Evolutionary conservation across 768 basidiomycete genomes (phyloP), one percentile per base, ranked within the genome.

Genomic region (Chalciporus chontae): DNA sequence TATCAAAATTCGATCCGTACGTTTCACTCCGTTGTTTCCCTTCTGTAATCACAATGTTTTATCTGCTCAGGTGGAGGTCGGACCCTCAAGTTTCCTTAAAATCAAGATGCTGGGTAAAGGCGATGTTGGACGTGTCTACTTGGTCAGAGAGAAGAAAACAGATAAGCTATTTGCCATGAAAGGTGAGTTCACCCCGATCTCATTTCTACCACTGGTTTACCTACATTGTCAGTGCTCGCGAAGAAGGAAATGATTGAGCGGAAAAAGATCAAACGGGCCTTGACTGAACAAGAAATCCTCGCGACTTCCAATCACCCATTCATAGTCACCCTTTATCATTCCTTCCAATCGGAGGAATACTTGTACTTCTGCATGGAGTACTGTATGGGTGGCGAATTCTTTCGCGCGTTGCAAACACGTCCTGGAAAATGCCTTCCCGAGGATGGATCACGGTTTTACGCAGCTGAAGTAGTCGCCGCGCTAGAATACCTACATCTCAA

Each of bases 221-320:
- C 29, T 50, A 3, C 71, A 67, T 65, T 70, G 65, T 63, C 69
- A 95, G 96, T 99, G 19, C 76, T 99, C 40, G 96, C 94, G 44
- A 98, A 98, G 77, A 91, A 89, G 76, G 96, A 99, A 77, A 98
- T 99, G 95, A 94, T 99, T 69, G 93, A 95, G 73, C 84, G 96
- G 61, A 96, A 95, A 76, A 99, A 99, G 78, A 95, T 99, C 75
- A 99, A 99, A 70, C 84, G 96, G 54, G 96, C 95, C 8, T 68
- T 99, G 63, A 97, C 96, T 4, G 96, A 99, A 71, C 96, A 97
- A 74, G 96, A 98, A 71, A 99, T 99, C 58, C 80, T 99, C 38
- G 95, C 95, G 8, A 95, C 94, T 19, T 91, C 96, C 27, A 99
- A 99, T 64, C 96, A 98, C 67, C 96, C 96, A 1, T 99, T 99